Base-by-base conservation (phyloP, 257 asterid genomes). In the Primulina huaijiensis region DNA sequence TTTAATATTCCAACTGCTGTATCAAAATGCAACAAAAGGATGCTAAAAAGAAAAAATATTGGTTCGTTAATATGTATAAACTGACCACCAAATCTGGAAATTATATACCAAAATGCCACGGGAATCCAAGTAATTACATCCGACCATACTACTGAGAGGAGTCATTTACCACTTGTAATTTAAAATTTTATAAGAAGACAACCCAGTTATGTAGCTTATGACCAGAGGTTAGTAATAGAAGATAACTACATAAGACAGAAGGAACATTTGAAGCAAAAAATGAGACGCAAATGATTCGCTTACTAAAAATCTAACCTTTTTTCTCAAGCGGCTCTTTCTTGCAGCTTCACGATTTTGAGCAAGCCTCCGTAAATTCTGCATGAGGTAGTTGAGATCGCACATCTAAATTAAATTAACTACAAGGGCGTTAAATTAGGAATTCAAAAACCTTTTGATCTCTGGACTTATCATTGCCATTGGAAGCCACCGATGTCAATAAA, bases 291-390 rank as follows among this genome's bases (percentile, higher is more conserved):
- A 30, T 56, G 29, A 61, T 35, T 40, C 72, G 57, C 40, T 9
- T 20, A 29, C 63, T 19, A 35, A 60, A 60, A 65, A 20, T 62
- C 85, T 53, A 70, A 82, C 99, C 64, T 93, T 90, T 78, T 93
- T 93, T 70, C 96, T 82, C 79, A 89, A 81, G 72, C 99, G 97
- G 75, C 99, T 93, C 82, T 89, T 93, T 70, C 99, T 82, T 35
- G 99, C 99, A 60, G 99, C 99, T 87, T 93, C 99, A 56, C 99
- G 97, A 79, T 93, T 93, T 86, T 93, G 99, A 70, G 99, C 97
- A 67, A 93, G 96, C 83, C 99, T 83, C 55, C 97, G 99, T 40
- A 89, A 92, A 67, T 92, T 64, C 81, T 84, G 82, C 81, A 72
- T 64, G 71, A 43, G 74, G 74, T 20, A 10, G 71, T 25, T 60